Percentiles rank a stretch among this genome's conserved stretches.
phyloP scores from a whole-genome alignment of 1,139 yeast genomes.

The Wickerhamomyces sp. region DNA sequence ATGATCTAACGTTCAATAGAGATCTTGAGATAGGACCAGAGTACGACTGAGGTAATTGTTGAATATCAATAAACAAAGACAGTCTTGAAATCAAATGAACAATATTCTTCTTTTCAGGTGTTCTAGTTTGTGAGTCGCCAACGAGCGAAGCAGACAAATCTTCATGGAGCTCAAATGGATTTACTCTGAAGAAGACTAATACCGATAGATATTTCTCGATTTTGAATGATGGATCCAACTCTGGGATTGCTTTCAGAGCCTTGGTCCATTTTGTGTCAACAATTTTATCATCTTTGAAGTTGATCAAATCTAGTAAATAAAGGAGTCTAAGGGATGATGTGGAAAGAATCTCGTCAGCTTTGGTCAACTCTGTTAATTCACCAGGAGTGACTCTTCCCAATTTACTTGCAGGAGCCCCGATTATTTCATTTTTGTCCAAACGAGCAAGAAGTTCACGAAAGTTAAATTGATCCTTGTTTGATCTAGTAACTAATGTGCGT shows the following conservation, averaged over 20 bases:
- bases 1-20: constrained; percentile 62
- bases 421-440: constrained; percentile 28
- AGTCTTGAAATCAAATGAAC: constrained; percentile 53
- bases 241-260: constrained; percentile 33
- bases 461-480: constrained; percentile 23
- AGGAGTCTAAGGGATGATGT: constrained; percentile 59
- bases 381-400: constrained; percentile 26
- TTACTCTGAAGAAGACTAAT: constrained; percentile 39
- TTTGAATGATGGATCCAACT: constrained; percentile 24
- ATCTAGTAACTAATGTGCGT: constrained; percentile 32
- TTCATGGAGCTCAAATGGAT: constrained; percentile 33
- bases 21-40: constrained; percentile 68
- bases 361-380: constrained; percentile 28
- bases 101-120: constrained; percentile 29
- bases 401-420: constrained; percentile 31
- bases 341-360: constrained; percentile 50
- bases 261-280: constrained; percentile 54
- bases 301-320: constrained; percentile 50
- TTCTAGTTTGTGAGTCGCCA: constrained; percentile 29
- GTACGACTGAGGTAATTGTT: constrained; percentile 53
- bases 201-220: constrained; percentile 38
- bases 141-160: constrained; percentile 27
- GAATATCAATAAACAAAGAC: constrained; percentile 49
- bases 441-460: constrained; percentile 23
- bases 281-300: constrained; percentile 28